Base-by-base conservation (phyloP, 148 eudicot genomes). In the Chenopodium berlandieri region DNA sequence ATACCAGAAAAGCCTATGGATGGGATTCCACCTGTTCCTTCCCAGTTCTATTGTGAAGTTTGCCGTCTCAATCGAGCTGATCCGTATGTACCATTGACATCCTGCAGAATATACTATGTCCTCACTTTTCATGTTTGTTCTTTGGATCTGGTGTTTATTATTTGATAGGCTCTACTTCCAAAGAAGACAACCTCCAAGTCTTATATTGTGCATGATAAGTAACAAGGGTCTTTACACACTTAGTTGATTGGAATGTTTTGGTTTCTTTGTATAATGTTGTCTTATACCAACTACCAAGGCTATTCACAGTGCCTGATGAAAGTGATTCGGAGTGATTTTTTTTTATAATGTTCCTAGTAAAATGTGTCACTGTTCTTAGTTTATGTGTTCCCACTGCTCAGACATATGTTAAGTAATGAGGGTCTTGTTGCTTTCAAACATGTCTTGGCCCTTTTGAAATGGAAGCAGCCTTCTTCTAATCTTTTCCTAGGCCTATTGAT, bases 1-100 rank as follows among this genome's bases (percentile, higher is more conserved):
- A 87, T 91, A 84, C 87, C 96, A 7, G 93, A 90, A 80, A 89
- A 90, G 81, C 92, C 96, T 60, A n/a, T 75, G 82, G 93, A 90
- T 73, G 92, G 90, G 72, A 80, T 75, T 80, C 84, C 83, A 48
- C 84, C 89, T 48, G 85, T 83, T 86, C 88, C 88, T 44, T 78
- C 91, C 31, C 87, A 84, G 54, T 91, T 91, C 77, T 89, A 86
- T 69, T 92, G 97, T 77, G 97, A 92, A 88, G 80, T 92, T 68
- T 92, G 97, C 73, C 91, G 97, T 81, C 91, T 92, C 25, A 76
- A 32, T 76, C 89, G 92, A 67, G 94, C 94, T 52, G 94, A 91
- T 79, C 97, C 93, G 97, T 92, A 90, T 32, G 97, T 89, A 84
- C 34, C 75, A 56, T 80, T 46, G 1, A 11, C 44, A 9, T 17